phyloP scores from a whole-genome alignment of 2,329 filamentous ascomycete genomes.

The Pyrenophora tritici-repentis region DNA sequence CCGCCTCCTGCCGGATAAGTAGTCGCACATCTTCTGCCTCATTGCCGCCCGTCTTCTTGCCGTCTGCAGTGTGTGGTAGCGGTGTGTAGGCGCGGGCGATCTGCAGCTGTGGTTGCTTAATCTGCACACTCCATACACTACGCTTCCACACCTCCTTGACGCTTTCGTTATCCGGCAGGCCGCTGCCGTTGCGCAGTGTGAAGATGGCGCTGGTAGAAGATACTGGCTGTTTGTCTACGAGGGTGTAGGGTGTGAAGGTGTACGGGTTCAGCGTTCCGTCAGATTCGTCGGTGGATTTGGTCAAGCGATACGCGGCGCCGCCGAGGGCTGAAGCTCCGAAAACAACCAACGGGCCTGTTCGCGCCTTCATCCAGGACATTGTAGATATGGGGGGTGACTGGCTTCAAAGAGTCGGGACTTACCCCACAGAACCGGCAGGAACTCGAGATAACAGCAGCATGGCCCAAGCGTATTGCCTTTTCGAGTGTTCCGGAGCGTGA shows the following conservation, averaged over 20 bases:
- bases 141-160: slow-evolving; percentile 56
- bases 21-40: slow-evolving; percentile 63
- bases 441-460: slow-evolving; percentile 13
- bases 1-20: slow-evolving; percentile 75
- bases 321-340: slow-evolving; percentile 41
- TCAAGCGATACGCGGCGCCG: slow-evolving; percentile 43
- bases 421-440: background rate
- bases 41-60: slow-evolving; percentile 27
- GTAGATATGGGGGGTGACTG: background rate
- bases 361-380: slow-evolving; percentile 40
- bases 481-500: slow-evolving; percentile 9
- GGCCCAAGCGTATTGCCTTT: slow-evolving; percentile 13
- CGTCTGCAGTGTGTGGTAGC: slow-evolving; percentile 63
- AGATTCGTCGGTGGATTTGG: slow-evolving; percentile 25
- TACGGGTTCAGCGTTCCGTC: slow-evolving; percentile 58
- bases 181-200: slow-evolving; percentile 58
- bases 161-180: slow-evolving; percentile 34
- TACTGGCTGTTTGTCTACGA: slow-evolving; percentile 65
- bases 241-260: slow-evolving; percentile 68
- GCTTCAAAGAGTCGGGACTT: background rate
- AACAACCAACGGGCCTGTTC: slow-evolving; percentile 37
- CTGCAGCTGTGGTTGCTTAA: slow-evolving; percentile 93
- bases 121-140: slow-evolving; percentile 85
- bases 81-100: slow-evolving; percentile 93
- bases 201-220: slow-evolving; percentile 73